Conservation (phyloP, 2,329 filamentous ascomycete genomes). For the Tolypocladium ovalisporum region DNA sequence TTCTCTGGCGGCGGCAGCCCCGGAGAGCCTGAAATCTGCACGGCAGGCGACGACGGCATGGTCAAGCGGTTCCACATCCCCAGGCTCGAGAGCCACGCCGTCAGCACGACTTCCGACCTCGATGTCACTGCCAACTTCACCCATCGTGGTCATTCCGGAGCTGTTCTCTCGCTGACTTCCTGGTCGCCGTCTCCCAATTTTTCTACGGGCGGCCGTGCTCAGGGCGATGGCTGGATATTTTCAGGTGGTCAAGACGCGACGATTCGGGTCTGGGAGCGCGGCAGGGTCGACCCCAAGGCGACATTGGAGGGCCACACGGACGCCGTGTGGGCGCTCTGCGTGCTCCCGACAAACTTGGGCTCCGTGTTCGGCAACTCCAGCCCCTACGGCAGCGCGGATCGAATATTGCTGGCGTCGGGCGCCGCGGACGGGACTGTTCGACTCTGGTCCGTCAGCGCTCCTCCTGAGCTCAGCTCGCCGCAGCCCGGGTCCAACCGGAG, state of each 20-base stretch:
- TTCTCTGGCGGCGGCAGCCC: constrained; percentile 95
- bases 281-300: constrained; percentile 87
- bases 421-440: constrained; percentile 85
- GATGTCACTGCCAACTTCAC: constrained; percentile 93
- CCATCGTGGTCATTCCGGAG: constrained; percentile 84
- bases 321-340: constrained; percentile 90
- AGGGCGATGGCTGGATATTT: constrained; percentile 96
- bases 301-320: constrained; percentile 91
- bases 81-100: constrained; percentile 51
- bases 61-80: constrained; percentile 97
- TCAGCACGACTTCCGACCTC: constrained; percentile 60
- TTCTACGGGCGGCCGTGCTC: constrained; percentile 74
- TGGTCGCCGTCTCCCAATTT: constrained; percentile 85
- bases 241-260: constrained; percentile 92
- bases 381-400: constrained; percentile 69
- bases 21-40: constrained; percentile 93
- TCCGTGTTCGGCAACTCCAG: constrained; percentile 68
- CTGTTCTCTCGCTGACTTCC: constrained; percentile 76
- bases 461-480: constrained; percentile 74
- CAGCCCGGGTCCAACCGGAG: constrained; percentile 56
- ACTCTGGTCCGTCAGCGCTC: constrained; percentile 88
- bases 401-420: constrained; percentile 83
- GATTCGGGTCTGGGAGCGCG: constrained; percentile 90
- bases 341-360: constrained; percentile 74
- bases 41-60: constrained; percentile 86